Evolutionary conservation across 2,329 filamentous ascomycete genomes (phyloP), one percentile per base, ranked within the genome.

Genomic region (Acephala macrosclerotiorum): DNA sequence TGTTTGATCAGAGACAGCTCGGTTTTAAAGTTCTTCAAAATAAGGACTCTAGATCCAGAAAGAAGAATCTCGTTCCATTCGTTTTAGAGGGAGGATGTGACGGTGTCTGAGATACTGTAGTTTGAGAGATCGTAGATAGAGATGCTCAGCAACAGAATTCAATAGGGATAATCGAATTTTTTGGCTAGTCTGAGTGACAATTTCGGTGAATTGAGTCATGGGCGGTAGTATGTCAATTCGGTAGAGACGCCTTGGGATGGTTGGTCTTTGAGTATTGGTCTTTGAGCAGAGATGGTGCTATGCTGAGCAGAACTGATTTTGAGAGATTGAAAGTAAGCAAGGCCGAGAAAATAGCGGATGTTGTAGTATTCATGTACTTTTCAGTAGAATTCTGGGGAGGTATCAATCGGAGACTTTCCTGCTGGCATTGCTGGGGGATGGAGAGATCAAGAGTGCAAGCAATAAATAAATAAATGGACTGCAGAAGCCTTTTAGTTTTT

Each of bases 31-130:
- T 79, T 77, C 58, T 84, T 82, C 3, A 87, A 80, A n/a, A 88
- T 82, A 67, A 88, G 83, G 16, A 89, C 85, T 4, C 88, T 87
- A 0, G 88, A 85, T 0, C 87, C 87, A 1, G 79, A 77, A 63
- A 82, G 79, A 2, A 90, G 81, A 63, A 86, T 81, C 66, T 85
- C 80, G 70, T 88, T 83, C 82, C 86, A 87, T 78, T 89, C 87
- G 68, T 89, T 83, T 74, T 89, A 85, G 3, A 75, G 71, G 18
- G 60, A 33, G 22, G 40, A 29, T 22, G 76, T 68, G n/a, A 75
- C 74, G 0, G 77, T 65, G 2, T 77, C 71, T 3, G 67, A 51
- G 7, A 49, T 14, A 3, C 18, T 42, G 38, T 42, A 42, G 5
- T 42, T 42, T 12, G 80, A 74, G 6, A 86, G 77, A 38, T 84